Conservation (phyloP, 2,329 filamentous ascomycete species). For the Phyllosticta citrichinensis region DNA sequence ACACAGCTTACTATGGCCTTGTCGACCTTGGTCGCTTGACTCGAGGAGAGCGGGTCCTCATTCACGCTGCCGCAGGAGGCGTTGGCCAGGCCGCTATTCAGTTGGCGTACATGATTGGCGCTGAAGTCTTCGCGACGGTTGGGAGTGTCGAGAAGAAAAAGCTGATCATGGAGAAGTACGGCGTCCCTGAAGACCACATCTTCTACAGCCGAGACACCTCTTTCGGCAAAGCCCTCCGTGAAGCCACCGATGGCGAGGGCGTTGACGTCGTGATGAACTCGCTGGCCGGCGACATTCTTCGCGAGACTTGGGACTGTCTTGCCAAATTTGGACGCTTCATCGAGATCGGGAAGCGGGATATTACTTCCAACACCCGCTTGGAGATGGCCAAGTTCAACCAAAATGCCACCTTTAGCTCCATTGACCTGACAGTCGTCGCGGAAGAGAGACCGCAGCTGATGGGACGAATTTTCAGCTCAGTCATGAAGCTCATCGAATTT, state of each 20-base stretch:
- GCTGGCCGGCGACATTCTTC: conserved; percentile 18
- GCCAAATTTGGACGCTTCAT: conserved; percentile 24
- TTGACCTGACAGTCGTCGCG: conserved; percentile 3
- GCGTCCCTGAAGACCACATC: conserved; percentile 23
- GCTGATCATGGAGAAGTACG: conserved; percentile 16
- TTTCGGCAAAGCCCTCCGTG: conserved; percentile 19
- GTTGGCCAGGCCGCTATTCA: conserved; percentile 23
- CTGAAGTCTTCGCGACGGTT: conserved; percentile 22
- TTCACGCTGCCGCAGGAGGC: conserved; percentile 23
- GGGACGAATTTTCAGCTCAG: background rate
- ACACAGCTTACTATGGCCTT: conserved; percentile 15
- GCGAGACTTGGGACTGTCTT: conserved; percentile 19
- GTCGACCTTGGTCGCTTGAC: conserved; percentile 12
- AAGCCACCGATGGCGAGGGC: conserved; percentile 19
- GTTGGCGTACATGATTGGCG: conserved; percentile 17
- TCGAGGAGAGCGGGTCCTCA: conserved; percentile 18
- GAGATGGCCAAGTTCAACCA: conserved; percentile 12
- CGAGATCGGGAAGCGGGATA: conserved; percentile 14
- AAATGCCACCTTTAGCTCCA: conserved; percentile 12
- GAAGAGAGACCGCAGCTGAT: background rate
- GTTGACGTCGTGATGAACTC: conserved; percentile 29
- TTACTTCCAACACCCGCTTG: conserved; percentile 7
- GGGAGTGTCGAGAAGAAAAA: conserved; percentile 19
- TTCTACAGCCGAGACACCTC: conserved; percentile 20
- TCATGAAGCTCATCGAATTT: conserved; percentile 7